phyloP scores from a whole-genome alignment of 495 filamentous ascomycete species.

The Hypoxylon intermedium region DNA sequence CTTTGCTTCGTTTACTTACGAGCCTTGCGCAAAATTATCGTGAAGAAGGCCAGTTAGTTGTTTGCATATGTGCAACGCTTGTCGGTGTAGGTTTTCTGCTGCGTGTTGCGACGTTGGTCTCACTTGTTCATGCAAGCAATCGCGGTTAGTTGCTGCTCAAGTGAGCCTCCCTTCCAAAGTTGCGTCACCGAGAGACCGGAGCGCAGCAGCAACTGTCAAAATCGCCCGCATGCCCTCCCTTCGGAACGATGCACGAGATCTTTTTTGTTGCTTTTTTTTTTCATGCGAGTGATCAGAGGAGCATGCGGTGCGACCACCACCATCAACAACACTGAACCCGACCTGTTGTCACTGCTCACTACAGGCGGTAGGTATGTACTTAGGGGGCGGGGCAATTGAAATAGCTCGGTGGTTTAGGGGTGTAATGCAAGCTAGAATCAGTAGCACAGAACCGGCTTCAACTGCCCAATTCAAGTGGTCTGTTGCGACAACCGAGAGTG shows the following conservation, averaged over 20 bases:
- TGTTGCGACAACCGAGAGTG: conserved; percentile 8
- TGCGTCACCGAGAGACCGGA: conserved; percentile 16
- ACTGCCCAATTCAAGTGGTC: conserved; percentile 21
- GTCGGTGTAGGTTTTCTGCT: not conserved
- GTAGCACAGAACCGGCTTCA: conserved; percentile 7
- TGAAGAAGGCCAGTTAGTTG: no score
- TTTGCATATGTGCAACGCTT: no score
- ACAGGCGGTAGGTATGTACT: conserved; percentile 6
- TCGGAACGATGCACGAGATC: conserved; percentile 4
- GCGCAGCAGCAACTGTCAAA: conserved; percentile 5
- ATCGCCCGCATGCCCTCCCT: conserved; percentile 22
- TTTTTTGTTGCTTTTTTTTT: conserved; percentile 5
- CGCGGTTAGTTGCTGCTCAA: not conserved
- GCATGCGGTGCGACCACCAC: conserved; percentile 34
- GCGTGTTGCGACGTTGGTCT: not conserved
- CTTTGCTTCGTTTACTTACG: not conserved
- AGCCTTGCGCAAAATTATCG: not conserved
- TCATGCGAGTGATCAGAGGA: conserved; percentile 37
- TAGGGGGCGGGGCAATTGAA: no score
- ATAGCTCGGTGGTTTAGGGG: no score
- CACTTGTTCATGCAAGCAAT: not conserved
- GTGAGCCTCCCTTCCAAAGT: conserved; percentile 11
- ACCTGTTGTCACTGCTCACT: not conserved
- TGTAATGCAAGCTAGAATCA: conserved; percentile 27
- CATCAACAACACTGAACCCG: not conserved